A percentile compares a stretch with the other conserved stretches of the same genome.
These are phyloP conservation scores for Digitaria exilis DNA, from an alignment of 202 grass and related monocot species.

Conservation along the genomic window DNA sequence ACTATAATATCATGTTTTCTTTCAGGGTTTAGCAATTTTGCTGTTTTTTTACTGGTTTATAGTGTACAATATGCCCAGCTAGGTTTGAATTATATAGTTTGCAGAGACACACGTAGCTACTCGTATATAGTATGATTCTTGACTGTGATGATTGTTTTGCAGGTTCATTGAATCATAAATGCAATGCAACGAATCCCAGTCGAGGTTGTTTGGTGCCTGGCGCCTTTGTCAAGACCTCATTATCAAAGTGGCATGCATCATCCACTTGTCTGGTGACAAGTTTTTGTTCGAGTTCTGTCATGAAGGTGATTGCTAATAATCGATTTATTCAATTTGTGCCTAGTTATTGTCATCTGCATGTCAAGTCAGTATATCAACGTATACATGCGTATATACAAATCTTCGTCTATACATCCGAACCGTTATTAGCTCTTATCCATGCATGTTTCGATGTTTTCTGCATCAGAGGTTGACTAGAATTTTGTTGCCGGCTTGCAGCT, in stretches of 20 bases:
- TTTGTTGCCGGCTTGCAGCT: not conserved
- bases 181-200: constrained; percentile 37
- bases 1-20: not conserved
- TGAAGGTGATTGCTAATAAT: constrained; percentile 1
- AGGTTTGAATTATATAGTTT: constrained; percentile 1
- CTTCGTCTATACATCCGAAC: not conserved
- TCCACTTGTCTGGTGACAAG: not conserved
- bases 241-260: constrained; percentile 4
- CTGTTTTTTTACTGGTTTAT: not conserved
- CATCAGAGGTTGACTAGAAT: not conserved
- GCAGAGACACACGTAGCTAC: not conserved
- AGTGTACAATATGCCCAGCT: not conserved
- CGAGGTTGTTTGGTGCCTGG: constrained; percentile 16
- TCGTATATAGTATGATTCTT: not conserved
- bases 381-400: not conserved
- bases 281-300: not conserved
- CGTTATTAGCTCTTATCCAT: not conserved
- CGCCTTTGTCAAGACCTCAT: not conserved
- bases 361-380: not conserved
- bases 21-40: not conserved
- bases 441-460: not conserved
- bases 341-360: not conserved
- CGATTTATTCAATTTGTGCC: not conserved
- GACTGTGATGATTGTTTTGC: constrained; percentile 7
- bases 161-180: not conserved